Percentiles rank a stretch among this genome's conserved stretches.
These are phyloP conservation scores for Periglandula ipomoeae DNA, from an alignment of 2,329 filamentous ascomycete species.

Conservation along the genomic window DNA sequence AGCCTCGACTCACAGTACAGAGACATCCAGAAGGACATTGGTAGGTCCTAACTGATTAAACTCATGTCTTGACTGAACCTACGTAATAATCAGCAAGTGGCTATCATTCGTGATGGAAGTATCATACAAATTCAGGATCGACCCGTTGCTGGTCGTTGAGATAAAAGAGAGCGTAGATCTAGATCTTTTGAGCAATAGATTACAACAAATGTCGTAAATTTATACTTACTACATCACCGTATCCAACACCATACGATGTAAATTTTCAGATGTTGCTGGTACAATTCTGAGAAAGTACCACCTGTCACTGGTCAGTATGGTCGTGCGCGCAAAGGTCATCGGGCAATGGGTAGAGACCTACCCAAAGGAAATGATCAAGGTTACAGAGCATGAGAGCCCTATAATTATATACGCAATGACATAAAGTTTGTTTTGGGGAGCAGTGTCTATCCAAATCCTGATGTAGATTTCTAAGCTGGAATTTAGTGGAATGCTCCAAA, in stretches of 20 bases:
- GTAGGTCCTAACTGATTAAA: constrained; percentile 5
- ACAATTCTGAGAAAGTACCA: not conserved
- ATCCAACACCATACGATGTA: not conserved
- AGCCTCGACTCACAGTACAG: constrained; percentile 3
- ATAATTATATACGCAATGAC: not conserved
- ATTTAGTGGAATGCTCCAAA: not conserved
- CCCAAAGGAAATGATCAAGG: not conserved
- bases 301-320: not conserved
- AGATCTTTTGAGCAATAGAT: not conserved
- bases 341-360: not conserved
- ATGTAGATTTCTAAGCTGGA: not conserved
- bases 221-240: not conserved
- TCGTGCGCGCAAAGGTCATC: not conserved
- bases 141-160: not conserved
- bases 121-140: not conserved
- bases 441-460: not conserved
- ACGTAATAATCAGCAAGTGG: not conserved
- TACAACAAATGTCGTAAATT: not conserved
- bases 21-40: not conserved
- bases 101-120: too few relatives aligned
- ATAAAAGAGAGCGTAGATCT: not conserved
- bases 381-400: not conserved
- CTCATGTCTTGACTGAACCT: constrained; percentile 10
- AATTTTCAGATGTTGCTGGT: not conserved
- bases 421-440: not conserved